Percentiles rank a stretch among this genome's conserved stretches.
Conservation (phyloP, 140 eudicot genomes). For the Eryngium alpinum region DNA sequence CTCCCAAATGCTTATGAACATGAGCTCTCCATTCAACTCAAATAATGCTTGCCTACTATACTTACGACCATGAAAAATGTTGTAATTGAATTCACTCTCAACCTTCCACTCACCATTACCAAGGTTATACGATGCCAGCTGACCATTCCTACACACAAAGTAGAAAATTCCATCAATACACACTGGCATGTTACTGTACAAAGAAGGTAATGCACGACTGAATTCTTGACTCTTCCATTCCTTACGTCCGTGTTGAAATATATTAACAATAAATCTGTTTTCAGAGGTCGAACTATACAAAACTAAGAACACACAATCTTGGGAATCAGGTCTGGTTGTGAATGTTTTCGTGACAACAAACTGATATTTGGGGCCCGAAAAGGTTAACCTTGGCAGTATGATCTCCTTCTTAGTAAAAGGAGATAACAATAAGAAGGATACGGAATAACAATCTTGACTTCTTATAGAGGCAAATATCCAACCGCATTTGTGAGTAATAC, state of each 20-base stretch:
- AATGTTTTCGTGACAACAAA: neutral
- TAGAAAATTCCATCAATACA: neutral
- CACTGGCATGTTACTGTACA: neutral
- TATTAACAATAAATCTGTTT: neutral
- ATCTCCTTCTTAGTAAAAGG: neutral
- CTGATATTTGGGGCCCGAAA: neutral
- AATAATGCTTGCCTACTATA: neutral
- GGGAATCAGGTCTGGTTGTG: neutral
- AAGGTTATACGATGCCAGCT: neutral
- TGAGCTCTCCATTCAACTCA: neutral
- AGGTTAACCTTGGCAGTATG: neutral
- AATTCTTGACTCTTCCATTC: neutral
- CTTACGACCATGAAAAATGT: neutral
- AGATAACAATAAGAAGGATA: neutral
- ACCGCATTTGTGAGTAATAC: no score
- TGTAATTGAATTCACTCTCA: neutral
- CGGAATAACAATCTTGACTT: neutral
- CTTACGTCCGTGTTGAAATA: neutral
- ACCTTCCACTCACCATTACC: neutral
- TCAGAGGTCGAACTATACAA: neutral
- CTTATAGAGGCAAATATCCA: no score
- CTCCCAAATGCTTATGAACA: neutral
- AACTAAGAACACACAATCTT: neutral
- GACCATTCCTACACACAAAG: neutral
- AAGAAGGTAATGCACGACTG: neutral